Base-by-base conservation (phyloP, 1,139 yeast genomes). In the Entelexis paramagnoliae region DNA sequence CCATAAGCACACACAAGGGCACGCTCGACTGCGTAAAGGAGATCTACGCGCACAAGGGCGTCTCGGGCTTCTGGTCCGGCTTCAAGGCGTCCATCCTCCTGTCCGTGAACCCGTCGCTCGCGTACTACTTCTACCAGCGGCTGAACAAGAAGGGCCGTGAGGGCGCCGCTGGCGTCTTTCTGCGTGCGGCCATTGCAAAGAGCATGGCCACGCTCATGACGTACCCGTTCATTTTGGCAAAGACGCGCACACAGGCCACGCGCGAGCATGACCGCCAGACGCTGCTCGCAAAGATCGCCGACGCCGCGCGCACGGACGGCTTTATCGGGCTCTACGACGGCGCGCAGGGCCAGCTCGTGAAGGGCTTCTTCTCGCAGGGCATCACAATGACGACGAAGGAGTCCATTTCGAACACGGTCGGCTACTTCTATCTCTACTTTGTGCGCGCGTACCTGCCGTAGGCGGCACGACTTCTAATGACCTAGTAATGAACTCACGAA, bases 1-100 rank as follows among this genome's bases (percentile, higher is more conserved):
- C n/a, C n/a, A n/a, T 19, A 11, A 9, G 22, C 9, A 50, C 46
- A 14, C 24, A 8, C 2, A 26, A 26, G 13, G 14, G 47, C n/a
- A 40, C 48, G n/a, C 20, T 13, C 7, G 55, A 59, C 41, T 59
- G 62, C 52, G 72, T 77, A 20, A 67, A 70, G 55, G 79, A 79
- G 57, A 75, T 83, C 48, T 72, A 76, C 59, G 69, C 71, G 14
- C 78, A 78, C 50, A 81, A 80, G 60, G 85, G 87, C 7, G 53
- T 79, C 44, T 65, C 74, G 11, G 88, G 88, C 1, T 78, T 83
- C 58, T 83, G 93, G 93, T 76, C 79, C 58, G 93, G 94, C 0
- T 74, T 82, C 58, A 76, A 81, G 61, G 89, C 83, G 10, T 78
- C 84, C 5, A 66, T 83, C 60, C 79, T 83, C 6, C 72, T 83